Conservation (phyloP, 768 basidiomycete species). For the Kwoniella sp. region DNA sequence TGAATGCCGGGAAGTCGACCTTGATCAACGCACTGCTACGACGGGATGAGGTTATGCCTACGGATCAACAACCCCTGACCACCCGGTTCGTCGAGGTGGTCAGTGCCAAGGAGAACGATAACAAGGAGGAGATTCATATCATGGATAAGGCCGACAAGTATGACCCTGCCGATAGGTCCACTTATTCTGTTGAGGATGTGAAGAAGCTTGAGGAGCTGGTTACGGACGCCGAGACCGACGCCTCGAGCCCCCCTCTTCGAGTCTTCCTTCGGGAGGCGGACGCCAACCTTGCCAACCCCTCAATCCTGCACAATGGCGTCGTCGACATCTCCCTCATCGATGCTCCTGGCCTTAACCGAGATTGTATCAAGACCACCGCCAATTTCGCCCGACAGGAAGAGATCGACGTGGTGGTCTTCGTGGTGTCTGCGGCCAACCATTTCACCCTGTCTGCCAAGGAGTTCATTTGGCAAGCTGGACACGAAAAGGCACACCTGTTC, state of each 20-base stretch:
- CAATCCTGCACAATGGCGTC: conserved; percentile 87
- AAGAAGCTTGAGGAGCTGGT: conserved; percentile 74
- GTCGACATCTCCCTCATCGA: conserved; percentile 98
- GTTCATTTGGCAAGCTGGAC: conserved; percentile 85
- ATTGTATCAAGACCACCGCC: conserved; percentile 89
- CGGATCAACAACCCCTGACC: conserved; percentile 97
- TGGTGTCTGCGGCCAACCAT: conserved; percentile 96
- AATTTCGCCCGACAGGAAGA: conserved; percentile 93
- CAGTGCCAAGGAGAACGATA: conserved; percentile 42
- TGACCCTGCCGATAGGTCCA: conserved; percentile 65
- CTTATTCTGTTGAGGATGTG: conserved; percentile 66
- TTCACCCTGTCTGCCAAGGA: conserved; percentile 93
- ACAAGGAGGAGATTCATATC: conserved; percentile 42
- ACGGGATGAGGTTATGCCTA: conserved; percentile 79
- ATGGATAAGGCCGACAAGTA: conserved; percentile 59
- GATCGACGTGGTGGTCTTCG: conserved; percentile 97
- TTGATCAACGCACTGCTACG: conserved; percentile 93
- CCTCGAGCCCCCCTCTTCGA: conserved; percentile 65
- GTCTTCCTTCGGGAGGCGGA: conserved; percentile 82
- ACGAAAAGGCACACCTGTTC: conserved; percentile 96
- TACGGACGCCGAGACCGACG: conserved; percentile 63
- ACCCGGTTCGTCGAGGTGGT: conserved; percentile 91
- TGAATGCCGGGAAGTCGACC: conserved; percentile 97
- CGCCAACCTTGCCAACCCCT: conserved; percentile 59
- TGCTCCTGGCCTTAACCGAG: conserved; percentile 93